Base-by-base conservation (phyloP, 257 asterid genomes). In the Knoxia roxburghii region DNA sequence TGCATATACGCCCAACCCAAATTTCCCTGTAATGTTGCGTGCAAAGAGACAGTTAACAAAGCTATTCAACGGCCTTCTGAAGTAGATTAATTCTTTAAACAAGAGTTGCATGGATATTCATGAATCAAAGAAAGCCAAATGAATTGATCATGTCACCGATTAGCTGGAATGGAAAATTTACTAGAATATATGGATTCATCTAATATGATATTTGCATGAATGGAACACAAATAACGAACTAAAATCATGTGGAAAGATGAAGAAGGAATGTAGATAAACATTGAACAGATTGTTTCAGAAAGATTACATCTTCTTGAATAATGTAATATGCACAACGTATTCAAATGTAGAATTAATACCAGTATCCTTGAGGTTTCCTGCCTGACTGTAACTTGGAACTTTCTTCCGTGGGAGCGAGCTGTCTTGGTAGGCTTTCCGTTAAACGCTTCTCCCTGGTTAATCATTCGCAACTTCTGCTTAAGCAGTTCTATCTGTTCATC, bases 1-100 rank as follows among this genome's bases (percentile, higher is more conserved):
- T 91, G 96, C 96, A 91, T 91, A 64, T 91, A 91, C 1, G 98
- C 95, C 98, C 98, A 91, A 9, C 96, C 98, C 65, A 91, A 71
- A 66, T 91, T 91, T 11, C 98, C 98, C 98, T 89, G 84, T 73
- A 79, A 39, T 26, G 61, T 72, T 32, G 14, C 54, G 60, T 13
- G 45, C 33, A 40, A 0, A 5, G n/a, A 20, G 23, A 18, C 45
- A 55, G 15, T 46, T 46, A 43, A 1, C 29, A 18, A 59, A 23
- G 15, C 40, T 49, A 39, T 39, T 11, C 33, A 13, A 20, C 32
- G 26, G 48, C 40, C n/a, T 41, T 40, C 12, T 40, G 41, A 30
- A n/a, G 41, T 33, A 26, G 30, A 32, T n/a, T 9, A 12, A n/a
- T 0, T 27, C 20, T 8, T n/a, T 23, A 65, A 48, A 37, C 59